Conservation (phyloP, 2,329 filamentous ascomycete species). For the Waltergamsia citrina region DNA sequence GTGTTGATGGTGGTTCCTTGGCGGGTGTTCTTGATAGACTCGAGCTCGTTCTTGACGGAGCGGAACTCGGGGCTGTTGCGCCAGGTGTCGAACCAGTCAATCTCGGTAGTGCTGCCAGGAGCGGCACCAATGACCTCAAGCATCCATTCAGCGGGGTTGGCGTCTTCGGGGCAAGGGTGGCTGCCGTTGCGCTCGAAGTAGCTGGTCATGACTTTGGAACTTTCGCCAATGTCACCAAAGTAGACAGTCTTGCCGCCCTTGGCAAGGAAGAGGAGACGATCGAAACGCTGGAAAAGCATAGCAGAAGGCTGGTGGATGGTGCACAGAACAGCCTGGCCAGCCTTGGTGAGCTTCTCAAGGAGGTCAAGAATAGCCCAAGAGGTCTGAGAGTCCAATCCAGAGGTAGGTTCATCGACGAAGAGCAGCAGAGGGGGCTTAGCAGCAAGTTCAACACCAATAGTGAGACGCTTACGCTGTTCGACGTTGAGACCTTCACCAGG, state of each 20-base stretch:
- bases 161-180: conserved; percentile 36
- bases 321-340: conserved; percentile 88
- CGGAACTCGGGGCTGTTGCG: conserved; percentile 40
- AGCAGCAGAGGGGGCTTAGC: conserved; percentile 84
- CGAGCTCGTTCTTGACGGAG: conserved; percentile 34
- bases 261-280: conserved; percentile 68
- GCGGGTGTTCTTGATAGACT: conserved; percentile 43
- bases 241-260: conserved; percentile 72
- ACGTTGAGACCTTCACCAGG: conserved; percentile 77
- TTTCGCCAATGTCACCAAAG: conserved; percentile 63
- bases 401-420: conserved; percentile 92
- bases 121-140: conserved; percentile 42
- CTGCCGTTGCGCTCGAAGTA: conserved; percentile 55
- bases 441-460: conserved; percentile 91
- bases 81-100: conserved; percentile 52
- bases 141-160: conserved; percentile 66
- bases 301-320: conserved; percentile 97
- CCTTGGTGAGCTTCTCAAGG: conserved; percentile 80
- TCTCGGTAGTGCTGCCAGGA: conserved; percentile 43
- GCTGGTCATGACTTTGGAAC: conserved; percentile 35
- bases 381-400: conserved; percentile 78
- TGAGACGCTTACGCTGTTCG: conserved; percentile 66
- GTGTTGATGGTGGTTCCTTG: conserved; percentile 13
- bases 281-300: conserved; percentile 88
- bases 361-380: conserved; percentile 88